Conservation (phyloP, 176 grass and related monocot species). For the Zizania latifolia region DNA sequence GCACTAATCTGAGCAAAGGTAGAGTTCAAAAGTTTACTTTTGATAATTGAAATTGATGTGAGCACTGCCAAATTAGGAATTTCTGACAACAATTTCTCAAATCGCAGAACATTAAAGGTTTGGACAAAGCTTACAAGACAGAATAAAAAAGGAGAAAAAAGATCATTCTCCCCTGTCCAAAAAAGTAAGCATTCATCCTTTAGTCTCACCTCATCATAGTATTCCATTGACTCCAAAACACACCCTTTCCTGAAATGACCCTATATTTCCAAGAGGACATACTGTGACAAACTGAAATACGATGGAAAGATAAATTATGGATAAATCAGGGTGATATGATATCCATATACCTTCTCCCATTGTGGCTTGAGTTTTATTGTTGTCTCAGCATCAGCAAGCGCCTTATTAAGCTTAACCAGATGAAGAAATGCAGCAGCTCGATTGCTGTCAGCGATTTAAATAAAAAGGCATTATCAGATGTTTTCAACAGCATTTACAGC, state of each 20-base stretch:
- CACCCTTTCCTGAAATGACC: constrained; percentile 97
- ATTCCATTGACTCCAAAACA: constrained; percentile 88
- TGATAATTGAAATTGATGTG: not conserved
- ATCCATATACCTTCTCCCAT: constrained; percentile 84
- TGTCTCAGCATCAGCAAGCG: constrained; percentile 84
- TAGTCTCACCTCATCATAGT: constrained; percentile 76
- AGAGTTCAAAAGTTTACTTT: not conserved
- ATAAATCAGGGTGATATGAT: not conserved
- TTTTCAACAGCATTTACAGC: not conserved
- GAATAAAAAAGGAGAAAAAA: not conserved
- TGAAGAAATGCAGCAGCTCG: constrained; percentile 90
- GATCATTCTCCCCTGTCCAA: not conserved
- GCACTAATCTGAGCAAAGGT: constrained; percentile 18
- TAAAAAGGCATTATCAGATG: constrained; percentile 13
- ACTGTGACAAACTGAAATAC: constrained; percentile 28
- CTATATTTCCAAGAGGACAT: constrained; percentile 50
- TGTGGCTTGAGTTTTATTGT: constrained; percentile 77
- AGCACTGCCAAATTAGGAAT: not conserved
- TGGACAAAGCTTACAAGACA: not conserved
- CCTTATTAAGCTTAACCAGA: constrained; percentile 91
- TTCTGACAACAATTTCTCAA: not conserved
- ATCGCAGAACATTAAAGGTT: not conserved
- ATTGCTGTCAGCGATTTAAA: constrained; percentile 50
- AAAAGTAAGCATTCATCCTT: not conserved
- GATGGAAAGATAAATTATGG: constrained; percentile 17